Base-by-base conservation (phyloP, 495 filamentous ascomycete species). In the Aspergillus asperescens region DNA sequence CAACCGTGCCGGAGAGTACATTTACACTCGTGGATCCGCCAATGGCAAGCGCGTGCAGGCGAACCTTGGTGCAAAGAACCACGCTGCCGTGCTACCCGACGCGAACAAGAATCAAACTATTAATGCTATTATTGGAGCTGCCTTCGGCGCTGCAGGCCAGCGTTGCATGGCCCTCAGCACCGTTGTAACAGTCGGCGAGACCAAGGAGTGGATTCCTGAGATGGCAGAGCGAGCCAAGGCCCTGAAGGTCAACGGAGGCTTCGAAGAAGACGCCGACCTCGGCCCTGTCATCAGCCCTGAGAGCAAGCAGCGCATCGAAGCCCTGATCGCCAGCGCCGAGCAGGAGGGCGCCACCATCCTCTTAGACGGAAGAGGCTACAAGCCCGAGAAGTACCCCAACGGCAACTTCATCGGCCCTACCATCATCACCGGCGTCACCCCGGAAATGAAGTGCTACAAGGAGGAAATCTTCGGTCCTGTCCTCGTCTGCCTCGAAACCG, bases 381-480 rank as follows among this genome's bases (percentile, higher is more conserved):
- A 86, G 70, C 90, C 90, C 0, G 77, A 77, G 60, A 95, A 96
- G 66, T 97, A 98, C 72, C 91, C 93, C 53, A 87, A 96, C 66
- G 93, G 93, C 57, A 97, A 97, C 76, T 98, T 89, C 80, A 79
- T 89, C 54, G 92, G 82, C 12, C 93, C 93, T 13, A 99, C 93
- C 9, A 88, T 99, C 67, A 95, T 99, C 72, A 81, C 87, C 56
- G 87, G 94, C 69, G 92, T 99, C 24, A 95, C 86, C 46, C 81
- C 88, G 0, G 74, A 87, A 47, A 97, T 97, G 94, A 79, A 75
- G 58, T 99, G 93, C 80, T 99, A 99, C 79, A 83, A 71, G 48
- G 87, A 96, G 66, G 93, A 99, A 67, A 96, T 99, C 70, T 99
- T 99, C 65, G 93, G 93, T 4, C 93, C 93, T 2, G 93, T 99